phyloP scores from a whole-genome alignment of 2,329 filamentous ascomycete genomes.

The Paraconiothyrium brasiliense region DNA sequence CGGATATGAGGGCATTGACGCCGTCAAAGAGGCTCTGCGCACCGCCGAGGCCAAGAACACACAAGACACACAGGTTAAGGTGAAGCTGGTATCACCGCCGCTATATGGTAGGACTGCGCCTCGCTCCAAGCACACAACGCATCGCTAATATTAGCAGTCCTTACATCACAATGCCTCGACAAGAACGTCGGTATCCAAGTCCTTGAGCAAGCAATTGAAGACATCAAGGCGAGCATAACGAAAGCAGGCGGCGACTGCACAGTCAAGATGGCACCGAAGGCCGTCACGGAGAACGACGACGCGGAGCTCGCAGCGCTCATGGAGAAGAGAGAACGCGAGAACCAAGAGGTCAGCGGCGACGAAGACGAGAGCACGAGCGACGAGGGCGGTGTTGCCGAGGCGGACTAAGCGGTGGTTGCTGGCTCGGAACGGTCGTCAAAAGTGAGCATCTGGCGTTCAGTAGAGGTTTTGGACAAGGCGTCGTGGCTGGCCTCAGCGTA shows the following conservation, averaged over 20 bases:
- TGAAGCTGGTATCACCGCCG: constrained; percentile 96
- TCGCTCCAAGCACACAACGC: neutral
- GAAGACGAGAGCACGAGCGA: constrained; percentile 96
- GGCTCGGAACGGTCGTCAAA: constrained; percentile 32
- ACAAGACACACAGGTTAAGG: constrained; percentile 92
- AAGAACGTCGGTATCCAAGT: constrained; percentile 85
- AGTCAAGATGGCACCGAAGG: constrained; percentile 99
- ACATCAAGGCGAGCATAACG: constrained; percentile 84
- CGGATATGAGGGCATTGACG: constrained; percentile 97
- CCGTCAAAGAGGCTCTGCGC: constrained; percentile 91
- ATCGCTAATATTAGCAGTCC: constrained; percentile 61
- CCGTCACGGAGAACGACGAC: constrained; percentile 97
- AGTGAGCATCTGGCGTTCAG: constrained; percentile 41
- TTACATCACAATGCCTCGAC: constrained; percentile 95
- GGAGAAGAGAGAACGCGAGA: constrained; percentile 98
- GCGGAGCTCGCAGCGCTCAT: constrained; percentile 96
- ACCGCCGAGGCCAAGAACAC: constrained; percentile 94
- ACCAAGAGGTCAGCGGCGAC: constrained; percentile 96
- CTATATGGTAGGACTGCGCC: constrained; percentile 68
- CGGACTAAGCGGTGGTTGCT: constrained; percentile 35
- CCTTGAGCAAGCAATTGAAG: constrained; percentile 88
- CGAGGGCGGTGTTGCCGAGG: constrained; percentile 71
- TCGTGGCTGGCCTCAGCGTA: constrained; percentile 21
- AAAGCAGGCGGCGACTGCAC: constrained; percentile 79
- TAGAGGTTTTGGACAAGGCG: constrained; percentile 10